phyloP scores from a whole-genome alignment of 495 filamentous ascomycete genomes.

The Clohesyomyces aquaticus region DNA sequence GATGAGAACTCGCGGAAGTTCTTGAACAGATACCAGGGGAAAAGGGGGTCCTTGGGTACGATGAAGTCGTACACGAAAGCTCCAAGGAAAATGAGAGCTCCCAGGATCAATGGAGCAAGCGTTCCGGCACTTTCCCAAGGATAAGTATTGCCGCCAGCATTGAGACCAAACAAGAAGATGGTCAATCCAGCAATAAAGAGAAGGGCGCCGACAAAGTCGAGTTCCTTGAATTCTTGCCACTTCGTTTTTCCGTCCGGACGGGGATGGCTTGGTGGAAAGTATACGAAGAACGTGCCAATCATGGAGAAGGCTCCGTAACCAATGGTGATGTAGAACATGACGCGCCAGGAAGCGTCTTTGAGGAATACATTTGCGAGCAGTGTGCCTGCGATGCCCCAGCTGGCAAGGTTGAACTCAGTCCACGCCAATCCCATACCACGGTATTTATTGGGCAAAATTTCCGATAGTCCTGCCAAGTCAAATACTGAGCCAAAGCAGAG shows the following conservation, averaged over 20 bases:
- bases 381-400: constrained; percentile 30
- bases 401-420: constrained; percentile 32
- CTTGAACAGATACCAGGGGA: constrained; percentile 41
- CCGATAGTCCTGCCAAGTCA: constrained; percentile 20
- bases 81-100: constrained; percentile 34
- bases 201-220: constrained; percentile 25
- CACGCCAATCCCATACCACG: constrained; percentile 27
- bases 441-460: constrained; percentile 43
- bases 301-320: constrained; percentile 25
- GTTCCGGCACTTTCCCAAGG: constrained; percentile 34
- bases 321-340: constrained; percentile 40
- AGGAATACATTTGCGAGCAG: constrained; percentile 36
- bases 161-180: constrained; percentile 43
- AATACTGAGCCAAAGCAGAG: background rate
- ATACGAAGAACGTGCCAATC: constrained; percentile 18
- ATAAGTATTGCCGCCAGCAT: constrained; percentile 39
- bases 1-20: constrained; percentile 42
- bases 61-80: constrained; percentile 42
- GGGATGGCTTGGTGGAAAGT: constrained; percentile 24
- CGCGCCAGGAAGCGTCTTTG: constrained; percentile 37
- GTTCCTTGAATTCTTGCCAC: constrained; percentile 28
- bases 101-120: constrained; percentile 37
- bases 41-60: constrained; percentile 41
- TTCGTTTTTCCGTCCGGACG: constrained; percentile 22
- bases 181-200: constrained; percentile 18